Evolutionary conservation across 805 yeast species (phyloP), one percentile per base, ranked within the genome.

Genomic region (Blastobotrys peoriensis): DNA sequence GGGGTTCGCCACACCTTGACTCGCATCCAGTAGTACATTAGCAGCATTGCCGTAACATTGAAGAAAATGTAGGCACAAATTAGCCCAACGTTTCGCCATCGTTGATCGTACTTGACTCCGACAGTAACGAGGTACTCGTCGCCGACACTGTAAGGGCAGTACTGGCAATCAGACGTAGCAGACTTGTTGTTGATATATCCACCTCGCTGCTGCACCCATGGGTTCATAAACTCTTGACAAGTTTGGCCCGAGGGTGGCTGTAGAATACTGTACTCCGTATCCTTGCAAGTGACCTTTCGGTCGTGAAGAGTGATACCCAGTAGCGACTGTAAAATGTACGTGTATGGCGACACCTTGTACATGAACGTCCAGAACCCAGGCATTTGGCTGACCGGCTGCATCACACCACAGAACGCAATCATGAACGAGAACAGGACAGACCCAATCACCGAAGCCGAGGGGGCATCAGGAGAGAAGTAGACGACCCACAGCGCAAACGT

Each of bases 321-420:
- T 49, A 82, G 67, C 42, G 76, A 69, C 50, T 76, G 78, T 47
- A 85, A 67, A 60, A 81, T 76, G 58, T 86, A 86, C 1, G 91
- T 83, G 63, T 74, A 74, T 4, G 73, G 94, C 20, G 86, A 80
- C 17, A 70, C 71, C 53, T 83, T 75, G 75, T 83, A 81, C 88
- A 86, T 83, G 61, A 83, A 86, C 38, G 75, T 78, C 94, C 94
- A 86, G 69, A 86, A 86, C 1, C 85, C 79, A 9, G 94, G 93
- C 80, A 84, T 74, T 43, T 70, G 64, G 2, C 49, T 34, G 4
- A 65, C 65, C 15, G 79, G 76, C 56, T 80, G 86, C 47, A 80
- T 67, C 45, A 82, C 81, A 67, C 89, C 87, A 61, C 84, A 73
- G 67, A 84, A 83, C 18, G 80, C 67, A 45, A 82, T 70, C 55